These are phyloP conservation scores for Plantago lanceolata DNA, from an alignment of 305 asterid genomes.

Conservation along the genomic window DNA sequence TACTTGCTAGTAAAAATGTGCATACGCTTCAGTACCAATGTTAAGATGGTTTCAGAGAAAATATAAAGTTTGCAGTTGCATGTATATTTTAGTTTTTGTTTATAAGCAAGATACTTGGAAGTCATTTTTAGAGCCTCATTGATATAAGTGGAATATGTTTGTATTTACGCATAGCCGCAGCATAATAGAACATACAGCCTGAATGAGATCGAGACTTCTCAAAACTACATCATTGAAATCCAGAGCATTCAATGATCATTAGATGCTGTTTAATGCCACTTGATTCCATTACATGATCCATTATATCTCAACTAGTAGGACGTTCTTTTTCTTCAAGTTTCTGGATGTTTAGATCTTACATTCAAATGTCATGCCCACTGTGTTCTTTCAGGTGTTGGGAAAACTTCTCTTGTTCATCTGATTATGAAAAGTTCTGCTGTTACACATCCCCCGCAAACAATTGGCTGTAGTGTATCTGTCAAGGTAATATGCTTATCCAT, in stretches of 20 bases:
- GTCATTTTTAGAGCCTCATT: slow-evolving; percentile 1
- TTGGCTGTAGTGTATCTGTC: slow-evolving; percentile 77
- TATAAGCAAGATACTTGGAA: slow-evolving; percentile 14
- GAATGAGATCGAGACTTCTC: too few species aligned
- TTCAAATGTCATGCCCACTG: slow-evolving; percentile 11
- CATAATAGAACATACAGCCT: too few species aligned
- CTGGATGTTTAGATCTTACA: background rate
- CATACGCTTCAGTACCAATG: background rate
- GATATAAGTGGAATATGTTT: background rate
- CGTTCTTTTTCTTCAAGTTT: background rate
- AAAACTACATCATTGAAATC: too few species aligned
- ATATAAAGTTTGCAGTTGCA: background rate
- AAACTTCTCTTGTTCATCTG: slow-evolving; percentile 91
- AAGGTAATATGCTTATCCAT: slow-evolving; percentile 43
- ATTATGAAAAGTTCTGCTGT: slow-evolving; percentile 76
- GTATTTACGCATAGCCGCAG: too few species aligned
- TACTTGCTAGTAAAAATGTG: background rate
- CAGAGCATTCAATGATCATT: background rate
- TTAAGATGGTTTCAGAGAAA: background rate
- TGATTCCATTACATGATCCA: background rate
- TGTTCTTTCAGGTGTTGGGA: slow-evolving; percentile 70
- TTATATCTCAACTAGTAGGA: background rate
- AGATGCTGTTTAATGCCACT: background rate
- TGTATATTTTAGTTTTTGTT: slow-evolving; percentile 17
- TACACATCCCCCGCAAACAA: slow-evolving; percentile 79